Evolutionary conservation across 805 yeast genomes (phyloP).

Genomic region (Metschnikowia amazonensis): DNA sequence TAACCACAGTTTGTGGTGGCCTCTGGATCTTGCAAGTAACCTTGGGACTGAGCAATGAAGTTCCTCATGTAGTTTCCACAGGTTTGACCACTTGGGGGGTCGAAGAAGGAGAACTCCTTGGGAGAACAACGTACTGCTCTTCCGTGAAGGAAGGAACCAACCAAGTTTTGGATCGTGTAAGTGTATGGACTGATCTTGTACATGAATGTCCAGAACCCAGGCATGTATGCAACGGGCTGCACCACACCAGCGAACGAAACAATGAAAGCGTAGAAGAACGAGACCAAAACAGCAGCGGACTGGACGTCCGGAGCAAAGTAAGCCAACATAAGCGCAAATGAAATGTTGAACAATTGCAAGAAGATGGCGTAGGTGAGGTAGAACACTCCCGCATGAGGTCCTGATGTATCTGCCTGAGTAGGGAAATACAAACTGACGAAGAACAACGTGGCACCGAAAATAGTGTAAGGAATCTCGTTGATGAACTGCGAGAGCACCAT

Average conservation of each 20-base stretch:
- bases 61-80: conserved; percentile 14
- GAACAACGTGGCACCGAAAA: conserved; percentile 26
- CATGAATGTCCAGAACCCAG: conserved; percentile 49
- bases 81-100: conserved; percentile 40
- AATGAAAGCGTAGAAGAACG: conserved; percentile 53
- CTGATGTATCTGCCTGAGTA: conserved; percentile 15
- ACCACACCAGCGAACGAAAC: conserved; percentile 56
- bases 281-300: conserved; percentile 58
- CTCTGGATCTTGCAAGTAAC: conserved; percentile 12
- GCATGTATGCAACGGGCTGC: conserved; percentile 42
- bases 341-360: conserved; percentile 37
- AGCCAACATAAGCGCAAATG: conserved; percentile 49
- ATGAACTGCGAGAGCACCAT: conserved; percentile 51
- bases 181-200: conserved; percentile 46
- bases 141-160: conserved; percentile 42
- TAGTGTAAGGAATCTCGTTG: conserved; percentile 58
- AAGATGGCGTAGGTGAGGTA: conserved; percentile 44
- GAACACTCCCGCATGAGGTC: conserved; percentile 35
- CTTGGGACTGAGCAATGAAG: conserved; percentile 9
- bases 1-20: conserved; percentile 14
- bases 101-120: conserved; percentile 45
- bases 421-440: conserved; percentile 43
- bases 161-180: conserved; percentile 51
- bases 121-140: conserved; percentile 45
- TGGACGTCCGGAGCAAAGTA: conserved; percentile 64